Base-by-base conservation (phyloP, 2,329 filamentous ascomycete species). In the Alternaria ventricosa region DNA sequence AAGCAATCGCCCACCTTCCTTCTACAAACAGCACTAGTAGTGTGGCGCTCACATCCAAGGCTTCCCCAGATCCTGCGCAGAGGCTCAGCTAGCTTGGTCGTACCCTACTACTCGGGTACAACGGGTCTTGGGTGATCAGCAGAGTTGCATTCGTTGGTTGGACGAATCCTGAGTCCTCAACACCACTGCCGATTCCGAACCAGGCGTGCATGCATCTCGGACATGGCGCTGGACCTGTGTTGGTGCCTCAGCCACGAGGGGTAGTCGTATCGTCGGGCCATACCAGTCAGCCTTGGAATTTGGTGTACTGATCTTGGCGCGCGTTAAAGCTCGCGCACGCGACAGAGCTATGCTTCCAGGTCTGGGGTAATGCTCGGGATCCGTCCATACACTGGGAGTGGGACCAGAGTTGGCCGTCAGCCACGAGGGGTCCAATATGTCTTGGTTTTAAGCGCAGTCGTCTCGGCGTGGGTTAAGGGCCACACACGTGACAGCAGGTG, bases 1-100 rank as follows among this genome's bases (percentile, higher is more conserved):
- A 44, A 57, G 55, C 44, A 49, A 36, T 43, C 44, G n/a, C 45
- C 22, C 55, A 57, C 55, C 55, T 57, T 57, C 55, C 44, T 50
- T 49, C 15, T 57, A 57, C 55, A 57, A 57, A 46, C 55, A 46
- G 27, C 45, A 41, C 44, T 49, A 57, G 30, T 12, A 45, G 13
- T 43, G 56, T 58, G 56, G 46, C 56, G 33, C 50, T 27, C n/a
- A 12, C 13, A 22, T n/a, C 56, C 56, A 51, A 51, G 56, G 23
- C 41, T 44, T 58, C 46, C 30, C 56, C 56, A 44, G 46, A 58
- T 45, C 12, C 46, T 50, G 46, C 27, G 30, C 30, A 50, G 22
- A 28, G 56, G 46, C 56, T 51, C 22, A 44, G 46, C 28, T 44
- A 51, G 56, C 56, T 36, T 44, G 27, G 28, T 20, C n/a, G 18